Base-by-base conservation (phyloP, 2,329 filamentous ascomycete species). In the Trichophyton verrucosum region DNA sequence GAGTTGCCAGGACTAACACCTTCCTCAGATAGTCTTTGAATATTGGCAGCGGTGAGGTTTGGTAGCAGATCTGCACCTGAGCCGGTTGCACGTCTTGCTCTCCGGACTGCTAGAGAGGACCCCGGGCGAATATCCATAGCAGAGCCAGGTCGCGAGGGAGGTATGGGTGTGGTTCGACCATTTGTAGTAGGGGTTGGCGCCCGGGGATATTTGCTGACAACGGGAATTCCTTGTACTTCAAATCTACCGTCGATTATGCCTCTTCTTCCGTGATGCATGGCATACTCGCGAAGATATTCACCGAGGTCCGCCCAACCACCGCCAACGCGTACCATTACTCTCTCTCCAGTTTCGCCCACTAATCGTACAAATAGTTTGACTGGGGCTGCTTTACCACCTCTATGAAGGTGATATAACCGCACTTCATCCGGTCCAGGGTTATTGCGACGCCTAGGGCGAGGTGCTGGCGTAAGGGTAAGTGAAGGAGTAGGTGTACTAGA, bases 251-350 rank as follows among this genome's bases (percentile, higher is more conserved):
- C 81, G 30, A 78, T 80, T 20, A 81, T 78, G 33, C 81, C 79
- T 51, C 82, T 85, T n/a, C 89, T 86, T 49, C 89, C 88, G 71
- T 99, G 94, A 70, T 99, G 94, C 62, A 86, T 85, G 6, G 91
- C 91, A 68, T 96, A 99, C 72, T 96, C 90, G 67, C 91, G 87
- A 47, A 99, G 80, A 70, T 96, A 99, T 73, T 97, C 94, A 42
- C 88, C 92, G 20, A 99, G 78, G 73, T 99, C 94, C 13, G 91
- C 91, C 94, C 94, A 99, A n/a, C 94, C 94, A 62, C 94, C 94
- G 11, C 94, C 94, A 11, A 99, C 92, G 40, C 94, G 88, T 6
- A 99, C 94, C 94, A 99, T 97, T 63, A 97, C 91, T 58, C 94
- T 85, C 73, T 97, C 91, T 15, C 89, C 89, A 61, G 85, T 81